These are phyloP conservation scores for Pyrenophora teres DNA, from an alignment of 2,329 filamentous ascomycete species.

Conservation along the genomic window DNA sequence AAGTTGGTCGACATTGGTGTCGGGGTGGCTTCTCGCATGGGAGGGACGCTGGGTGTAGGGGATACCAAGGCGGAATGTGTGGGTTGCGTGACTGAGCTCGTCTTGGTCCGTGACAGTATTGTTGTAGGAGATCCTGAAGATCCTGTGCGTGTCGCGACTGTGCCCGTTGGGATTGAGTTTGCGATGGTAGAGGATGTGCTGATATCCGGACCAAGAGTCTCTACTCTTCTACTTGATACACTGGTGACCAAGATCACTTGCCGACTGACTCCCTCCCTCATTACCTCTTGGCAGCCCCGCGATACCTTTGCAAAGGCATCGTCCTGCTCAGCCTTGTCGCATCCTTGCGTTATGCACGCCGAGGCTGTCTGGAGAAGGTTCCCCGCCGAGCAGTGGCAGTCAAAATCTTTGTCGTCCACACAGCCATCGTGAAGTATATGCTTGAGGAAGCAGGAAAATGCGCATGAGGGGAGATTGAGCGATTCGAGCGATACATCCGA, in stretches of 20 bases:
- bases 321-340: slow-evolving; percentile 6
- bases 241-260: not conserved
- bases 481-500: not conserved
- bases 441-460: slow-evolving; percentile 26
- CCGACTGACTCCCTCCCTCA: not conserved
- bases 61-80: no score
- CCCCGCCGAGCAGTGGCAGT: slow-evolving; percentile 22
- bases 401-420: slow-evolving; percentile 23
- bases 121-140: no score
- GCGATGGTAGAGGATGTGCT: no score
- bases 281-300: not conserved
- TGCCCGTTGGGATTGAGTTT: not conserved
- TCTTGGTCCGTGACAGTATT: no score
- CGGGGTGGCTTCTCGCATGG: not conserved
- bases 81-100: no score
- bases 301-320: slow-evolving; percentile 13
- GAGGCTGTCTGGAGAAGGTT: slow-evolving; percentile 14
- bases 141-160: no score
- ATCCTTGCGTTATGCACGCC: slow-evolving; percentile 18
- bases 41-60: no score
- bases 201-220: not conserved
- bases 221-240: no score
- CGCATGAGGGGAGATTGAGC: slow-evolving; percentile 23
- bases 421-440: slow-evolving; percentile 23
- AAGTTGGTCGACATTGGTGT: slow-evolving; percentile 15